These are phyloP conservation scores for Solanum gracilifrons DNA, from an alignment of 257 asterid genomes.

Conservation along the genomic window DNA sequence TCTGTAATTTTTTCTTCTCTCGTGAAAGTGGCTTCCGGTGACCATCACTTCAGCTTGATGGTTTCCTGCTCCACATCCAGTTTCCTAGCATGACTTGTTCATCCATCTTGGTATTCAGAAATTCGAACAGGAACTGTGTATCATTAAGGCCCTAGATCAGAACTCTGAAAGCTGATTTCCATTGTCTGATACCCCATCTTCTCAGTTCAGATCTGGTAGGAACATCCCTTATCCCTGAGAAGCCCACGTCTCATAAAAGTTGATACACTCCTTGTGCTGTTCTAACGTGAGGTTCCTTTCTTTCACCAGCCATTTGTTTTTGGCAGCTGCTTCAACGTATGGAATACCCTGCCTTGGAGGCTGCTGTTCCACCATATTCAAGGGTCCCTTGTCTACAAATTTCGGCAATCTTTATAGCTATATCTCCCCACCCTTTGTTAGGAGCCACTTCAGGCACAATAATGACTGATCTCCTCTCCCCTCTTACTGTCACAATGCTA, in stretches of 20 bases:
- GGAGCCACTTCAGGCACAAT: not conserved
- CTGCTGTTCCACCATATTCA: not conserved
- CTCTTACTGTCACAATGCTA: not conserved
- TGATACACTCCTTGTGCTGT: not conserved
- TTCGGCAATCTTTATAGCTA: not conserved
- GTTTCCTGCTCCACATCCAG: not conserved
- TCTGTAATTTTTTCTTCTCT: not conserved
- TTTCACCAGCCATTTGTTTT: not conserved
- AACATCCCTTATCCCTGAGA: not conserved
- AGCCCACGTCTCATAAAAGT: not conserved
- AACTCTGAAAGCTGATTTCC: not conserved
- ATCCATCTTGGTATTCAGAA: not conserved
- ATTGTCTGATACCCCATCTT: not conserved
- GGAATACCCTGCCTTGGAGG: not conserved
- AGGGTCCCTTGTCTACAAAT: not conserved
- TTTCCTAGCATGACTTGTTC: not conserved
- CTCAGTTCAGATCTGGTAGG: not conserved
- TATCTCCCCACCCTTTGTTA: not conserved
- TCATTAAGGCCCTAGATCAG: not conserved
- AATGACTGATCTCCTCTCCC: not conserved
- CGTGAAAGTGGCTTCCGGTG: not conserved
- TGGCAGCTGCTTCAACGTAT: not conserved
- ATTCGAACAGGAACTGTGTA: not conserved
- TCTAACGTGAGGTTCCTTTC: not conserved
- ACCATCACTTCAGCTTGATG: not conserved